phyloP scores from a whole-genome alignment of 345 rosid species.

The Brassica cretica region DNA sequence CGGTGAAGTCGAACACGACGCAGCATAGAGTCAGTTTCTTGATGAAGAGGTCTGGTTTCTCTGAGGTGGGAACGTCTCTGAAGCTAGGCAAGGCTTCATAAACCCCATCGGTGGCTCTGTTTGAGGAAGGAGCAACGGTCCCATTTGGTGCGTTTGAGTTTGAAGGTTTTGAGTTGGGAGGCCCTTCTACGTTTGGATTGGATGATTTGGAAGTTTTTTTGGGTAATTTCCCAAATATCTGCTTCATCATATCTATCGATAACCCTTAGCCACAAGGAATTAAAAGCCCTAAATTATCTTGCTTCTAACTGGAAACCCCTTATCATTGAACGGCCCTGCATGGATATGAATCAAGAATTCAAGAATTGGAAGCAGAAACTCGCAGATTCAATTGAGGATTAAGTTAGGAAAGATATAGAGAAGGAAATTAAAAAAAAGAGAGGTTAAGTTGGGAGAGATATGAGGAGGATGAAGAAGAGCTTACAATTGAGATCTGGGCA shows the following conservation, averaged over 20 bases:
- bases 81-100: slow-evolving; percentile 72
- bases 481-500: slow-evolving; percentile 35
- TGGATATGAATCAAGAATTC: slow-evolving; percentile 5
- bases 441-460: neutral
- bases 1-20: slow-evolving; percentile 66
- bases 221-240: slow-evolving; percentile 73
- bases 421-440: neutral
- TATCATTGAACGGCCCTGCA: slow-evolving; percentile 34
- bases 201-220: slow-evolving; percentile 72
- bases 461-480: neutral
- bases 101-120: slow-evolving; percentile 40
- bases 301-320: neutral
- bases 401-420: neutral
- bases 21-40: slow-evolving; percentile 66
- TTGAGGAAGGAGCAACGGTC: slow-evolving; percentile 35
- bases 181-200: slow-evolving; percentile 42
- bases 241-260: slow-evolving; percentile 65
- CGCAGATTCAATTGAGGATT: neutral
- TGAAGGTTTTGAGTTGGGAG: slow-evolving; percentile 41
- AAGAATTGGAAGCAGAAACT: neutral
- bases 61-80: slow-evolving; percentile 61
- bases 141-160: slow-evolving; percentile 55
- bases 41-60: slow-evolving; percentile 65
- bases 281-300: slow-evolving; percentile 10
- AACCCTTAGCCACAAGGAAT: slow-evolving; percentile 5